phyloP scores from a whole-genome alignment of 1,139 yeast genomes.

The Yamadazyma kanchanaburiensis region DNA sequence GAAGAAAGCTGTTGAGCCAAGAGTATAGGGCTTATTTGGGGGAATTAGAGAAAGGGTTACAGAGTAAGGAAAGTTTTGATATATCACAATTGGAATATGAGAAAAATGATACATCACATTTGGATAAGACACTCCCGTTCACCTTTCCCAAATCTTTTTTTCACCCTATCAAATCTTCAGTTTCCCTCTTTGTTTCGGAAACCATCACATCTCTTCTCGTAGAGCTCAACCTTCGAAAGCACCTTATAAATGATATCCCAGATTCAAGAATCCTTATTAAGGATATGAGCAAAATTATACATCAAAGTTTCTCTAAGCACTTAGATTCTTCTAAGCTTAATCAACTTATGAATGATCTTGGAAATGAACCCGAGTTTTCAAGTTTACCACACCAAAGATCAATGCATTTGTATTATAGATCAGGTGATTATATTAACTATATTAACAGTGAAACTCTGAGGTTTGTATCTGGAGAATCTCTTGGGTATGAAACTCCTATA shows the following conservation, averaged over 20 bases:
- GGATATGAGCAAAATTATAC: background rate
- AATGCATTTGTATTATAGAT: constrained; percentile 23
- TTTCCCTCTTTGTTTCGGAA: constrained; percentile 9
- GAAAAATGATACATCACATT: too few species aligned
- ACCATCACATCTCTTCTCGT: constrained; percentile 20
- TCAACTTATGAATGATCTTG: constrained; percentile 13
- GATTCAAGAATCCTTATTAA: constrained; percentile 7
- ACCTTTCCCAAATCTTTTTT: too few species aligned
- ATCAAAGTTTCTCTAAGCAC: background rate
- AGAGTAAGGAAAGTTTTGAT: too few species aligned
- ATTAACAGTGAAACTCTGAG: constrained; percentile 16
- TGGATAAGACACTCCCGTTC: too few species aligned
- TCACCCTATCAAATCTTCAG: constrained; percentile 9
- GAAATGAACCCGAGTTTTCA: constrained; percentile 14
- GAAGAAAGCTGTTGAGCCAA: background rate
- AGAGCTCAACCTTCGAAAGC: constrained; percentile 22
- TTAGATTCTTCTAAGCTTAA: constrained; percentile 4
- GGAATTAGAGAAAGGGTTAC: too few species aligned
- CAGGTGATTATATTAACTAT: constrained; percentile 32
- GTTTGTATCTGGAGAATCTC: constrained; percentile 5
- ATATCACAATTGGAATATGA: too few species aligned
- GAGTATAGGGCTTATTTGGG: too few species aligned
- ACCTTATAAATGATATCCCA: constrained; percentile 11
- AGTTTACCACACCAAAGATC: constrained; percentile 16
- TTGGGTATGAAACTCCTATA: constrained; percentile 4